These are phyloP conservation scores for Zygoascus meyerae DNA, from an alignment of 1,139 yeast species.

Conservation along the genomic window DNA sequence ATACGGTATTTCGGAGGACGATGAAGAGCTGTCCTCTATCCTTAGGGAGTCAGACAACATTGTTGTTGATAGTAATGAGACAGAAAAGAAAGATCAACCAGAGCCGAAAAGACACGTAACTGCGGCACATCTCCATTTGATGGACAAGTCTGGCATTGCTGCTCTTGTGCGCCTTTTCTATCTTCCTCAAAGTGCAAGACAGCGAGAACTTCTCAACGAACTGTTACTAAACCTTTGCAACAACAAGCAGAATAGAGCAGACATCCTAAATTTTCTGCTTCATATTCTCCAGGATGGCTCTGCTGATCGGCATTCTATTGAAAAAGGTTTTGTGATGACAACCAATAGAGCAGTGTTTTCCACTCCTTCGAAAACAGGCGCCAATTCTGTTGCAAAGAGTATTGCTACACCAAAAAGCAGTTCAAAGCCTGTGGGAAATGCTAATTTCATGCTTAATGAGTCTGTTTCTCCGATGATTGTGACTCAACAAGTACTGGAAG, in stretches of 20 bases:
- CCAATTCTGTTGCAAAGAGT: conserved; percentile 8
- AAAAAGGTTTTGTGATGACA: conserved; percentile 59
- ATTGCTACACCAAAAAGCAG: conserved; percentile 22
- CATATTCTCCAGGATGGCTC: conserved; percentile 73
- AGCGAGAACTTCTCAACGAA: conserved; percentile 61
- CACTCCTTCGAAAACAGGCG: conserved; percentile 13
- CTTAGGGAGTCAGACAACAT: conserved; percentile 13
- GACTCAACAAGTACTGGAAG: conserved; percentile 74
- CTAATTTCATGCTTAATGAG: conserved; percentile 22
- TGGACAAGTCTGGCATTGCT: conserved; percentile 69
- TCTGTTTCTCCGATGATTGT: conserved; percentile 65
- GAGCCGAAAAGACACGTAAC: background rate
- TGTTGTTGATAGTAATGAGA: conserved; percentile 3
- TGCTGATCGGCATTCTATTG: conserved; percentile 53
- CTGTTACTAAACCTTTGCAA: conserved; percentile 63
- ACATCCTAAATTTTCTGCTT: conserved; percentile 64
- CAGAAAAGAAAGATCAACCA: background rate
- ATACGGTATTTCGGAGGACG: conserved; percentile 14
- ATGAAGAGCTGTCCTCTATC: conserved; percentile 25
- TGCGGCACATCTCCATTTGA: conserved; percentile 9
- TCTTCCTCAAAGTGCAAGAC: conserved; percentile 62
- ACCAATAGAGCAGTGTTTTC: conserved; percentile 28
- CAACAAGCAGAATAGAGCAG: conserved; percentile 73
- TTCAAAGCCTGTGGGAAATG: background rate
- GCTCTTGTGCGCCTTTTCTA: conserved; percentile 66